A percentile compares a stretch with the other conserved stretches of the same genome.
phyloP scores from a whole-genome alignment of 1,139 yeast genomes.

The Yamadazyma buinensis region DNA sequence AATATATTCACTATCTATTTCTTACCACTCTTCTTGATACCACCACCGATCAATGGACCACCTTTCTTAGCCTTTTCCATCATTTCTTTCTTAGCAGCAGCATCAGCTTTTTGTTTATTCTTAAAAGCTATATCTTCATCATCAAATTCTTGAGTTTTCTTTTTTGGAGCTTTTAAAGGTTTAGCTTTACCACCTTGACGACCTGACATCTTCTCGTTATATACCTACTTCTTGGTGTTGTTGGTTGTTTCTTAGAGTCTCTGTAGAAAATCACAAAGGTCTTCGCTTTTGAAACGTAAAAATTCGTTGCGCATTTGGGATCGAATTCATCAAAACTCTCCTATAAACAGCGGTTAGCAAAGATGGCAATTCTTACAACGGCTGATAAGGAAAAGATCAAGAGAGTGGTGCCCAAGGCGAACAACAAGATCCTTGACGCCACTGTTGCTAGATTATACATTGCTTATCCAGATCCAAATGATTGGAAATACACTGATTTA shows the following conservation, averaged over 20 bases:
- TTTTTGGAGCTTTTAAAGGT: slow-evolving; percentile 69
- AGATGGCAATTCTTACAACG: slow-evolving; percentile 61
- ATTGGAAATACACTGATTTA: slow-evolving; percentile 87
- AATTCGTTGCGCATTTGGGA: too few relatives aligned
- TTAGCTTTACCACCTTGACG: slow-evolving; percentile 75
- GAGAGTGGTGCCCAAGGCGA: slow-evolving; percentile 81
- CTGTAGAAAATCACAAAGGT: too few relatives aligned
- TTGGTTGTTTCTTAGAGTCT: too few relatives aligned
- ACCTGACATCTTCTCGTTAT: slow-evolving; percentile 53
- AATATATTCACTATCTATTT: slow-evolving; percentile 20
- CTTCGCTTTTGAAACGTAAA: too few relatives aligned
- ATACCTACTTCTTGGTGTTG: too few relatives aligned
- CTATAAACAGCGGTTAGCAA: neutral
- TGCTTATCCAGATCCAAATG: slow-evolving; percentile 77
- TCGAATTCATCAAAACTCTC: too few relatives aligned
- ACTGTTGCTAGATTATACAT: slow-evolving; percentile 86
- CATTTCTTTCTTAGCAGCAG: slow-evolving; percentile 87
- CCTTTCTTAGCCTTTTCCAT: slow-evolving; percentile 85
- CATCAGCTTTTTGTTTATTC: slow-evolving; percentile 93
- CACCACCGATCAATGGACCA: slow-evolving; percentile 90
- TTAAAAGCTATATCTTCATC: slow-evolving; percentile 89
- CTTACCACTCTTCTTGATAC: slow-evolving; percentile 86
- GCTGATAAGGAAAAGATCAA: slow-evolving; percentile 85
- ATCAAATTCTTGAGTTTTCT: slow-evolving; percentile 67
- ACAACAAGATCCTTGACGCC: slow-evolving; percentile 86